A percentile compares a stretch with the other conserved stretches of the same genome.
phyloP scores from a whole-genome alignment of 768 basidiomycete species.

The Boletus fagicola region DNA sequence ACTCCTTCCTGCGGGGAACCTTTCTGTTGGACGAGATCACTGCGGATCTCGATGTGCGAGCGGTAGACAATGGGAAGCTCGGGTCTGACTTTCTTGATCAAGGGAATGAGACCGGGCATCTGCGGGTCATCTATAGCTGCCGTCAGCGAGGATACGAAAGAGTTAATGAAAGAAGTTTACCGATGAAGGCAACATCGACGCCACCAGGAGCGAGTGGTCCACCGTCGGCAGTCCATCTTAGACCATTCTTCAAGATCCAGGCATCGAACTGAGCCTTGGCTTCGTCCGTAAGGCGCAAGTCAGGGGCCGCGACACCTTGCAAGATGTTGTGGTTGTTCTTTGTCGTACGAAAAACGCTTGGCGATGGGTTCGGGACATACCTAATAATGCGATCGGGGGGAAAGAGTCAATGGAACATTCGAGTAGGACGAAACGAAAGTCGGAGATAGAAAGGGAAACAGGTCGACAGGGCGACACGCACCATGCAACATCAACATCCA shows the following conservation, averaged over 20 bases:
- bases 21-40: constrained; percentile 77
- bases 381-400: constrained; percentile 37
- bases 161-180: constrained; percentile 35
- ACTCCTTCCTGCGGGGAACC: constrained; percentile 88
- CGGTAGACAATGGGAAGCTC: constrained; percentile 89
- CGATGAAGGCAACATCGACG: constrained; percentile 87
- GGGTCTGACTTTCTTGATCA: constrained; percentile 82
- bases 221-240: constrained; percentile 84
- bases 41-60: constrained; percentile 92
- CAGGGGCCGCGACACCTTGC: constrained; percentile 84
- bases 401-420: constrained; percentile 10
- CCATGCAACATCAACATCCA: constrained; percentile 85
- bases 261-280: constrained; percentile 79
- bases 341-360: constrained; percentile 88
- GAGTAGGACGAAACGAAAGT: background rate
- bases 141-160: constrained; percentile 10
- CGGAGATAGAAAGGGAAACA: constrained; percentile 4
- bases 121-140: constrained; percentile 71
- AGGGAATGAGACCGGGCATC: constrained; percentile 91
- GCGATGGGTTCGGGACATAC: constrained; percentile 88
- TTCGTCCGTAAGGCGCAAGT: constrained; percentile 72
- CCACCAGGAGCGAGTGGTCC: constrained; percentile 82
- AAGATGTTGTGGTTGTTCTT: constrained; percentile 96
- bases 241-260: constrained; percentile 88
- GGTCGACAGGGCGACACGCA: constrained; percentile 39